Base-by-base conservation (phyloP, 257 asterid genomes). In the Jaltomata sinuosa region DNA sequence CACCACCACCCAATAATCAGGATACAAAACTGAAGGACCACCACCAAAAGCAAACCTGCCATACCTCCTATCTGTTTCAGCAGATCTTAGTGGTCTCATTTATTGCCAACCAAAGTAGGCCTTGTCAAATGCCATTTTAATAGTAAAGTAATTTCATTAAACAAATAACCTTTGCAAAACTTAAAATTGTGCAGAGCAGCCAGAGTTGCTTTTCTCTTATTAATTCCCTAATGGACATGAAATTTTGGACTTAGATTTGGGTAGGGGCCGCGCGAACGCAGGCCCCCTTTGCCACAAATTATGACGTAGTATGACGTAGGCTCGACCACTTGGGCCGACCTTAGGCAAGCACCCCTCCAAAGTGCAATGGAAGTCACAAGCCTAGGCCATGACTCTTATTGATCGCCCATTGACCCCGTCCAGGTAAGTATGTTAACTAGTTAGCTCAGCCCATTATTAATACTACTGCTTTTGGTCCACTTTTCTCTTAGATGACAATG, bases 251-350 rank as follows among this genome's bases (percentile, higher is more conserved):
- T n/a, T 55, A 1, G 6, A 16, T 3, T 11, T 61, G 68, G 34
- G 36, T 2, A 64, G 40, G 40, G 40, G 40, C 42, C 1, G 40
- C 72, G n/a, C n/a, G 25, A 65, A 32, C 25, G 22, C 45, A 65
- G 3, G n/a, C 42, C 25, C 74, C 45, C 74, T 0, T 15, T 8
- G 15, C 22, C 19, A 65, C 25, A 65, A 31, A 65, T 65, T 65
- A 29, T 29, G 40, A 64, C n/a, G n/a, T n/a, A n/a, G n/a, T 84
- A 84, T 72, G 89, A 84, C 81, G 18, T 74, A 84, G 85, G 89
- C 82, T 86, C 90, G 74, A 91, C 89, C 88, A 79, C 89, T 85
- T 88, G 87, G 82, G 88, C 74, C 84, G 88, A 90, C 91, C 91
- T 90, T 89, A 89, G 79, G 11, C 84, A 3, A 38, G 82, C 83